Percentiles rank a stretch among this genome's conserved stretches.
phyloP scores from a whole-genome alignment of 2,329 filamentous ascomycete genomes.

The Fonsecaea pedrosoi region DNA sequence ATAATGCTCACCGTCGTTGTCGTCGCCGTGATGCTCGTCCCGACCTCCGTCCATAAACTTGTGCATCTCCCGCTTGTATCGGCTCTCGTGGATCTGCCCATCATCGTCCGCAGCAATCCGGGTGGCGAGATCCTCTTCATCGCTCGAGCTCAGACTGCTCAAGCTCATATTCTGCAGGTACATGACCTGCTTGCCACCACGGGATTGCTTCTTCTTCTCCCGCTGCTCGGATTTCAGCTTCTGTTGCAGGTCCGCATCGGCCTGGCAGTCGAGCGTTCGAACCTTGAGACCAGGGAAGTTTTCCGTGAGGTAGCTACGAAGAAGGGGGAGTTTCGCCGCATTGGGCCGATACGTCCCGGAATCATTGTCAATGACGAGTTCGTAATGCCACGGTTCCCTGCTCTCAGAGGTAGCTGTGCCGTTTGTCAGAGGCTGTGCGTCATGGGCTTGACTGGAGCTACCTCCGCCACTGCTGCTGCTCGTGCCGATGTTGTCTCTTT shows the following conservation, averaged over 20 bases:
- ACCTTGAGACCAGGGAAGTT: conserved; percentile 82
- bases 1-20: not conserved
- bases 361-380: conserved; percentile 94
- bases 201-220: conserved; percentile 71
- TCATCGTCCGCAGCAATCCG: conserved; percentile 26
- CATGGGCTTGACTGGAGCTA: conserved; percentile 1
- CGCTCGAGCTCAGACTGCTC: conserved; percentile 60
- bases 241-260: conserved; percentile 73
- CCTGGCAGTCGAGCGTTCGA: conserved; percentile 73
- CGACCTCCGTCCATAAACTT: conserved; percentile 33
- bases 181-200: conserved; percentile 55
- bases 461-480: conserved; percentile 35
- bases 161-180: conserved; percentile 60
- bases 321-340: conserved; percentile 72
- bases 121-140: conserved; percentile 64
- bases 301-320: conserved; percentile 71
- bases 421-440: conserved; percentile 1
- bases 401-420: conserved; percentile 2
- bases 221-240: conserved; percentile 78
- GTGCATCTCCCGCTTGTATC: conserved; percentile 36
- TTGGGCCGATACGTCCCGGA: conserved; percentile 92
- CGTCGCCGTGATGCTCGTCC: conserved; percentile 30
- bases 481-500: conserved; percentile 41
- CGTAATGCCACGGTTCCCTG: conserved; percentile 69
- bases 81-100: conserved; percentile 23